Percentiles rank a stretch among this genome's conserved stretches.
These are phyloP conservation scores for Niveomyces coronatus DNA, from an alignment of 2,329 filamentous ascomycete species.

Conservation along the genomic window DNA sequence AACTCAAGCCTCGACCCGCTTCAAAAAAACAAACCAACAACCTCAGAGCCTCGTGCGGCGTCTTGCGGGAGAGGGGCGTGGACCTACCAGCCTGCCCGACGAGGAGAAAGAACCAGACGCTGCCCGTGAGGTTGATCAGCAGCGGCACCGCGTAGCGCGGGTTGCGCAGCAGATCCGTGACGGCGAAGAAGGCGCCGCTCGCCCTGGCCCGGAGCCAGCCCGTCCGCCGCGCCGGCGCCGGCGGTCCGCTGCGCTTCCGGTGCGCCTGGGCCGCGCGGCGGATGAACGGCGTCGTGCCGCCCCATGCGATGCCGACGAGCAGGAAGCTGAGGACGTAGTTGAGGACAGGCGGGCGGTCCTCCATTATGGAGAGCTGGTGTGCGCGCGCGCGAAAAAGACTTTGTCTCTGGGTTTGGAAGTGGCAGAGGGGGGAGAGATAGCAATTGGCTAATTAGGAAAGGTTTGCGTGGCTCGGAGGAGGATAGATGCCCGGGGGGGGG, in stretches of 20 bases:
- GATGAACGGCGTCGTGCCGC: constrained; percentile 87
- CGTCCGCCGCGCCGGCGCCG: constrained; percentile 36
- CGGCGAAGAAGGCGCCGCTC: constrained; percentile 59
- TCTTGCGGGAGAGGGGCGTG: too few species aligned
- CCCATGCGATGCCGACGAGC: constrained; percentile 86
- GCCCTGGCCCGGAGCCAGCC: constrained; percentile 54
- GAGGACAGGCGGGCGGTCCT: constrained; percentile 36
- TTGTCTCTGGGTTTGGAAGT: too few species aligned
- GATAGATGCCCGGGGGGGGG: background rate
- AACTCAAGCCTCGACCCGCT: too few species aligned
- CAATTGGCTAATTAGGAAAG: background rate
- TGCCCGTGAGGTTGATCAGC: constrained; percentile 81
- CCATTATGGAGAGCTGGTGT: background rate
- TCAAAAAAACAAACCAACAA: too few species aligned
- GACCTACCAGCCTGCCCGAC: constrained; percentile 81
- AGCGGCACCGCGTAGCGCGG: constrained; percentile 79
- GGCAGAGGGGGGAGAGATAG: background rate
- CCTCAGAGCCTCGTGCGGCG: too few species aligned
- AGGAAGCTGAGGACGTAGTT: constrained; percentile 86
- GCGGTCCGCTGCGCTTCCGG: constrained; percentile 47
- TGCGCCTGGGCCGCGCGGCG: constrained; percentile 72
- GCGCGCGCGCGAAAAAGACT: background rate
- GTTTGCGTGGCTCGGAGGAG: background rate
- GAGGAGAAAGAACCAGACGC: constrained; percentile 91
- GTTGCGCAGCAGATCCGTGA: constrained; percentile 67